Evolutionary conservation across 768 basidiomycete genomes (phyloP), one percentile per base, ranked within the genome.

Genomic region (Naganishia antarctica): DNA sequence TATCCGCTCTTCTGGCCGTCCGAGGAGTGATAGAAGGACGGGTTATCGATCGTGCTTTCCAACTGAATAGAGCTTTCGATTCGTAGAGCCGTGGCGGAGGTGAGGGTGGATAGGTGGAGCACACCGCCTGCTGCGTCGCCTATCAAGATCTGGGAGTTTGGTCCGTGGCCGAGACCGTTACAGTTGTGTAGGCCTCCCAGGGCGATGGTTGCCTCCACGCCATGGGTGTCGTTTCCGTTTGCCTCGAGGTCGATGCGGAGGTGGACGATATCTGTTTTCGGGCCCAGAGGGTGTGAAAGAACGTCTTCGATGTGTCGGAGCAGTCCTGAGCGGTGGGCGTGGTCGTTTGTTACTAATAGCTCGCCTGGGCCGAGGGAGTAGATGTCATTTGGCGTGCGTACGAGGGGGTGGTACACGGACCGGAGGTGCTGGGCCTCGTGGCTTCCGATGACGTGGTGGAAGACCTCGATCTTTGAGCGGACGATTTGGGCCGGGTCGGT

Each of bases 301-400:
- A 71, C 37, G 18, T 69, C 69, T 32, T 71, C 70, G 9, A 65
- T 34, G 3, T 46, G 31, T 34, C 70, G 51, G 5, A 46, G n/a
- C 25, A 46, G 48, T 6, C 70, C 70, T 4, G 31, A 23, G 9
- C 48, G 32, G 43, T 71, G 47, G 8, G 37, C 32, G 60, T 71
- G 70, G 48, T 71, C 68, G 43, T 71, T 71, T 3, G 70, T 71
- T 4, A 71, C 68, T 18, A 65, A 51, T 3, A 70, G 40, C 11
- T 71, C 67, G 6, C 26, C 23, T 7, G 66, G 66, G 12, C 49
- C 29, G 23, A 69, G n/a, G 0, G 65, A 49, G 41, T 57, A 57
- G 28, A 71, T 61, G 32, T 71, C 70, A 60, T 71, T 71, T 0
- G 70, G 70, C 12, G 65, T 69, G n/a, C 31, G 13, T 6, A 69